A percentile compares a stretch with the other conserved stretches of the same genome.
phyloP scores from a whole-genome alignment of 768 basidiomycete genomes.

The Lentinus brumalis region DNA sequence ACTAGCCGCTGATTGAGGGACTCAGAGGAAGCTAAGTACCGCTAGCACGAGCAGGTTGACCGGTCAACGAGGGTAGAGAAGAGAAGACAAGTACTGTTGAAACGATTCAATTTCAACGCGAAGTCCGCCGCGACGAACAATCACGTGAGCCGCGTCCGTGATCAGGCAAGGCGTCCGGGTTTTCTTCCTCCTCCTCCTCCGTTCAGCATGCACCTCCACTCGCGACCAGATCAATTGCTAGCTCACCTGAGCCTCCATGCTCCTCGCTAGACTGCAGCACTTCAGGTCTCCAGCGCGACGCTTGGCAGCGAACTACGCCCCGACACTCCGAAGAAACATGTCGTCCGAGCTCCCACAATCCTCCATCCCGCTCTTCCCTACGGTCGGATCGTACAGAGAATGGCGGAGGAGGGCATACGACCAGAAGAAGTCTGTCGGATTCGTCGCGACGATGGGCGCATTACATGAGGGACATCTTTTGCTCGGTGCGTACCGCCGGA shows the following conservation, averaged over 20 bases:
- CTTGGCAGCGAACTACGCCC: too few species aligned
- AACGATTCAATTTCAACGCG: too few species aligned
- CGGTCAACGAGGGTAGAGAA: too few species aligned
- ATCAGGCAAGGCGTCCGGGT: neutral
- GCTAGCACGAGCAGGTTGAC: too few species aligned
- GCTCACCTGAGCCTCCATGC: neutral
- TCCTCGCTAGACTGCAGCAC: too few species aligned
- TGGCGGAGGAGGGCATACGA: slow-evolving; percentile 74
- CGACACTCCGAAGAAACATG: slow-evolving; percentile 1
- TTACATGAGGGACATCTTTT: slow-evolving; percentile 92
- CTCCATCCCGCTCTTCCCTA: slow-evolving; percentile 53
- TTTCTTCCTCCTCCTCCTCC: neutral
- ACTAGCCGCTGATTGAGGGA: too few species aligned
- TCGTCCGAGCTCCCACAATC: slow-evolving; percentile 31
- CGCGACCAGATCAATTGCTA: neutral
- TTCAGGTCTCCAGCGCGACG: too few species aligned
- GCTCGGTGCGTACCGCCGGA: slow-evolving; percentile 56
- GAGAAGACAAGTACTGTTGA: too few species aligned
- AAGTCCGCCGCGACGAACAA: neutral
- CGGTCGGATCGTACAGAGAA: slow-evolving; percentile 60
- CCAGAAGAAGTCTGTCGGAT: slow-evolving; percentile 72
- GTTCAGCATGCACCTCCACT: neutral
- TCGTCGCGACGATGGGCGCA: slow-evolving; percentile 98
- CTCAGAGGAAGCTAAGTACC: too few species aligned
- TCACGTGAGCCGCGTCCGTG: neutral